These are phyloP conservation scores for Trichoderma semiorbis DNA, from an alignment of 2,329 filamentous ascomycete genomes.

Conservation along the genomic window DNA sequence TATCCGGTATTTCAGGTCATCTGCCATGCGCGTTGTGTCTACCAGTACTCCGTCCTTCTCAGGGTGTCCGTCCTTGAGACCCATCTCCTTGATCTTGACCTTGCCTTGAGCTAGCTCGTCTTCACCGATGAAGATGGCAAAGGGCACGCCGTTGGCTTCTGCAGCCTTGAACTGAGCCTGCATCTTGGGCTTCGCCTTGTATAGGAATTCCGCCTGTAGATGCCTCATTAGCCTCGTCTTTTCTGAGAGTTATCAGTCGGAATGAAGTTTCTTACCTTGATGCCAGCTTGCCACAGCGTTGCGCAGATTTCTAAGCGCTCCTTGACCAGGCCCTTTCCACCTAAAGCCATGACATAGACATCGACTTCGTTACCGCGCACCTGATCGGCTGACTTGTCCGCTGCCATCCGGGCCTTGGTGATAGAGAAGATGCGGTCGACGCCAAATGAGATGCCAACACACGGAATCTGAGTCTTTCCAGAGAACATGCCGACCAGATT, in stretches of 20 bases:
- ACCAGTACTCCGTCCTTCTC: constrained; percentile 87
- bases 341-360: constrained; percentile 93
- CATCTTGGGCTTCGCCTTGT: constrained; percentile 88
- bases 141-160: constrained; percentile 73
- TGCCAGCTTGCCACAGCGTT: constrained; percentile 77
- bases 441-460: constrained; percentile 73
- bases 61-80: constrained; percentile 74
- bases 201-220: constrained; percentile 71
- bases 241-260: not conserved
- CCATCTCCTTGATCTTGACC: constrained; percentile 77
- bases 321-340: constrained; percentile 76
- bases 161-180: constrained; percentile 89
- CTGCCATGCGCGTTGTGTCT: constrained; percentile 57
- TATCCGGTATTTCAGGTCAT: constrained; percentile 55
- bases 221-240: constrained; percentile 18
- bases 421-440: constrained; percentile 95
- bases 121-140: constrained; percentile 85
- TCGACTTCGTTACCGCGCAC: constrained; percentile 73
- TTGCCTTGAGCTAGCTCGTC: constrained; percentile 82
- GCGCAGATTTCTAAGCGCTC: constrained; percentile 80
- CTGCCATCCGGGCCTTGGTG: constrained; percentile 71
- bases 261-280: constrained; percentile 58
- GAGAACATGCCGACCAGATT: constrained; percentile 93
- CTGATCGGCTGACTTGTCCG: constrained; percentile 58
- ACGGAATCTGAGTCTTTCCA: constrained; percentile 73